Percentiles rank a stretch among this genome's conserved stretches.
Conservation (phyloP, 139 green algal species). For the Mychonastes homosphaera region DNA sequence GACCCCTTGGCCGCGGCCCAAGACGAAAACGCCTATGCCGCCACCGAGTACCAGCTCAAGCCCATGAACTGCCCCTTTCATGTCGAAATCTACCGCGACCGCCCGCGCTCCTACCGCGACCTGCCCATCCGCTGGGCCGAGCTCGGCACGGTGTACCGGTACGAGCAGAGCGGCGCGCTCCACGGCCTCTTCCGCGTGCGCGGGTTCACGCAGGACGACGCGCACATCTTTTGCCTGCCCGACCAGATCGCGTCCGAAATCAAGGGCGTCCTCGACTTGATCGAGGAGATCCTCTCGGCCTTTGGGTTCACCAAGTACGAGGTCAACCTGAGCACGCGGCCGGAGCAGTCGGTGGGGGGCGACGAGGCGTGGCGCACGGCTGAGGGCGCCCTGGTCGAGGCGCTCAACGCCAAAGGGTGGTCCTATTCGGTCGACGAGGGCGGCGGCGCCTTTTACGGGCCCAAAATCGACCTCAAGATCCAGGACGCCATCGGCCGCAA, state of each 20-base stretch:
- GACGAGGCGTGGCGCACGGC: conserved; percentile 80
- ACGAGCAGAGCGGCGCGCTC: conserved; percentile 91
- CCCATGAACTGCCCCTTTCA: conserved; percentile 99
- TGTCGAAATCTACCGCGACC: conserved; percentile 83
- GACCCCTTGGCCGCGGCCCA: conserved; percentile 18
- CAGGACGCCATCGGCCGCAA: conserved; percentile 83
- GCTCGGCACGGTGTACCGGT: conserved; percentile 94
- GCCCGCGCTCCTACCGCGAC: conserved; percentile 60
- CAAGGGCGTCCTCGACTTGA: conserved; percentile 60
- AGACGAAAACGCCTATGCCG: conserved; percentile 85
- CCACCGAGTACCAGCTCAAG: conserved; percentile 86
- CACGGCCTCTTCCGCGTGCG: conserved; percentile 95
- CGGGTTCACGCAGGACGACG: conserved; percentile 98
- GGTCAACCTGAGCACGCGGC: conserved; percentile 82
- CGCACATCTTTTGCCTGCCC: conserved; percentile 97
- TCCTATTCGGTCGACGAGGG: conserved; percentile 45
- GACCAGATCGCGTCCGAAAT: conserved; percentile 83
- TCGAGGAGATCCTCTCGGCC: conserved; percentile 57
- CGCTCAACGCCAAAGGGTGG: conserved; percentile 69
- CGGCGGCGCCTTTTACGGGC: conserved; percentile 96
- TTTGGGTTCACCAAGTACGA: conserved; percentile 93
- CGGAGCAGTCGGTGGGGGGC: conserved; percentile 85
- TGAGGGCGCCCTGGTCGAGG: conserved; percentile 65
- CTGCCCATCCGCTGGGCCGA: conserved; percentile 90
- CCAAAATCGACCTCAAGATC: conserved; percentile 99